Conservation (phyloP, 75 land plant genomes). For the Pinus taeda region DNA sequence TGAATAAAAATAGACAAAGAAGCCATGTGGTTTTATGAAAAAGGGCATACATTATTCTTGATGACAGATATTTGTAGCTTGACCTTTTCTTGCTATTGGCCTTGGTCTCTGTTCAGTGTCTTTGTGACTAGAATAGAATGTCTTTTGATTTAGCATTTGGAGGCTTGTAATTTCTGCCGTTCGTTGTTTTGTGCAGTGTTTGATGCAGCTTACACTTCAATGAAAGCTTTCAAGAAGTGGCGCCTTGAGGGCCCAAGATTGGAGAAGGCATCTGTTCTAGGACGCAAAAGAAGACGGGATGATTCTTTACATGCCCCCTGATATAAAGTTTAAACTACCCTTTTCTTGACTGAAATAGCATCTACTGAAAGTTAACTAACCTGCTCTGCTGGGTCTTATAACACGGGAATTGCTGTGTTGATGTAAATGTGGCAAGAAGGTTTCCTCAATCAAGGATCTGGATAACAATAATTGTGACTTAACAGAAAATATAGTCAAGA, state of each 20-base stretch:
- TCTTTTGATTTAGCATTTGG: no score
- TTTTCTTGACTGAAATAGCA: neutral
- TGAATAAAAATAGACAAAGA: neutral
- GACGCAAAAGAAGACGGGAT: slow-evolving; percentile 55
- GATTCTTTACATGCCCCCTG: slow-evolving; percentile 1
- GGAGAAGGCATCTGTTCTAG: slow-evolving; percentile 67
- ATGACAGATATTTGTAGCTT: slow-evolving; percentile 3
- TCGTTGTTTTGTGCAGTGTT: slow-evolving; percentile 48
- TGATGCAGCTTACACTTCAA: slow-evolving; percentile 66
- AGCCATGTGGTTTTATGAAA: neutral
- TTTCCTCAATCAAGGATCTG: neutral
- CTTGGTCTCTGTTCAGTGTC: neutral
- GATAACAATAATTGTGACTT: neutral
- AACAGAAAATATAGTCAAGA: no score
- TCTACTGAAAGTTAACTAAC: neutral
- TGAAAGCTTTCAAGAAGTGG: slow-evolving; percentile 76
- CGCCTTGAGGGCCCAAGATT: slow-evolving; percentile 60
- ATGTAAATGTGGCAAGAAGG: neutral
- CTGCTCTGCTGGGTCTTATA: neutral
- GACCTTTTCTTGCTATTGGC: neutral
- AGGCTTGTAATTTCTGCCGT: neutral
- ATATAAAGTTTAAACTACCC: neutral
- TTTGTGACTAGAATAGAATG: no score
- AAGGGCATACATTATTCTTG: neutral
- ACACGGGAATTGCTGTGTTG: neutral